Evolutionary conservation across 495 filamentous ascomycete species (phyloP), one percentile per base, ranked within the genome.

Genomic region (Lophiostoma macrostomum): DNA sequence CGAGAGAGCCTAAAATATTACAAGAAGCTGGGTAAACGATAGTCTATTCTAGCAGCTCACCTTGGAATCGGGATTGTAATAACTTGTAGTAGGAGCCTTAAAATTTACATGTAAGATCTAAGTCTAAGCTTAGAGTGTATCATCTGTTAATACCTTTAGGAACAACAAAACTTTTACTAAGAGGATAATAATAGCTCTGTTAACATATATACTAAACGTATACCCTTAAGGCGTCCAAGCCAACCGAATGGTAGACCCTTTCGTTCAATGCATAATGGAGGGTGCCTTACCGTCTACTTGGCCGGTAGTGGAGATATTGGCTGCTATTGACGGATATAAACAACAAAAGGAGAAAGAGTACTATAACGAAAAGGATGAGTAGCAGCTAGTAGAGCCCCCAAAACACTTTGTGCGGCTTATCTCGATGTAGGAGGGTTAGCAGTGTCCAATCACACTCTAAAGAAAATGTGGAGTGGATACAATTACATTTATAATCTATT

Each of bases 281-380:
- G 34, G 34, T 14, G 34, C 5, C n/a, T 37, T 18, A 37, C 34
- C 34, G 5, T 6, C 34, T 14, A 37, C 34, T 37, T 37, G n/a
- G 34, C 34, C 34, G 20, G 34, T 18, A 37, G 34, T 18, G n/a
- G 34, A 37, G 34, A 37, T 18, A 37, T 37, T 37, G n/a, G 34
- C 34, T 37, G 34, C 34, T 37, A 5, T 37, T 37, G n/a, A 14
- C n/a, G 5, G n/a, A 37, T 37, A 37, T 16, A 37, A 37, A 37
- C 34, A 37, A 37, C 34, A 37, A 37, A 37, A 14, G 34, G 34
- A 37, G 34, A 37, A 37, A 37, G 34, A 37, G n/a, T 37, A 18
- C 34, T 37, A 6, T 37, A 37, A 37, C n/a, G n/a, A 6, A 37
- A 37, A 37, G 34, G 34, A 37, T 37, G n/a, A 37, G 20, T 37